Evolutionary conservation across 1,284 basidiomycete species (phyloP).

Genomic region (Pseudozyma sp.): DNA sequence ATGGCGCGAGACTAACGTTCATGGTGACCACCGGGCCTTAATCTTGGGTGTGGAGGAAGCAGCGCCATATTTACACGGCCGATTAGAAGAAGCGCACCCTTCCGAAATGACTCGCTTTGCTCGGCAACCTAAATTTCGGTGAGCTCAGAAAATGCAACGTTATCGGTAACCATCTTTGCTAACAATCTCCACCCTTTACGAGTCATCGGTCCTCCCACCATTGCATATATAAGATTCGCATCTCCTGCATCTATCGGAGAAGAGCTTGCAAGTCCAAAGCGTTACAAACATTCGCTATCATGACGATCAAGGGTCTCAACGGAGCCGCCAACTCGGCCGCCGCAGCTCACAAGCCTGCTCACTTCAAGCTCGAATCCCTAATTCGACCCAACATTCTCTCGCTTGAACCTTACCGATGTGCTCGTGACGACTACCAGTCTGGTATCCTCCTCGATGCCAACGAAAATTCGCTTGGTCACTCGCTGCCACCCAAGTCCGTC

Average conservation of each 20-base stretch:
- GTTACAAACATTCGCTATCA: slow-evolving; percentile 2
- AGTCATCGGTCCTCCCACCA: slow-evolving; percentile 16
- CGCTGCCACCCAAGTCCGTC: slow-evolving; percentile 73
- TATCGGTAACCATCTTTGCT: slow-evolving; percentile 10
- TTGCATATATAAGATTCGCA: background rate
- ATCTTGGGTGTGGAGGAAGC: slow-evolving; percentile 10
- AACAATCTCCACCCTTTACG: background rate
- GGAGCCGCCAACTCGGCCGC: slow-evolving; percentile 27
- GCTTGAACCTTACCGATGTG: slow-evolving; percentile 92
- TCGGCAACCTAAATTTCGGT: slow-evolving; percentile 35
- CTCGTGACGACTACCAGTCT: slow-evolving; percentile 91
- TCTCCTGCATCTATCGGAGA: no score
- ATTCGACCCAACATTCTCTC: slow-evolving; percentile 93
- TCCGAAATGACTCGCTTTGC: slow-evolving; percentile 24
- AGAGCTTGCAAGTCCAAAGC: background rate
- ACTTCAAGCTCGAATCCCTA: slow-evolving; percentile 70
- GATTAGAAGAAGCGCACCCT: slow-evolving; percentile 34
- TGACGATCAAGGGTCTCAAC: slow-evolving; percentile 55
- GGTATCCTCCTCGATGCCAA: slow-evolving; percentile 98
- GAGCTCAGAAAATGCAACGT: slow-evolving; percentile 4
- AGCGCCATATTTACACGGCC: slow-evolving; percentile 17
- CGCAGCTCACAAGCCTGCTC: slow-evolving; percentile 64
- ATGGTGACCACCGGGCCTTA: background rate
- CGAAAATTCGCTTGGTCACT: slow-evolving; percentile 92
- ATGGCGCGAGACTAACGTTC: background rate